phyloP scores from a whole-genome alignment of 2,329 filamentous ascomycete genomes.

The Verticillium zaregamsianum region DNA sequence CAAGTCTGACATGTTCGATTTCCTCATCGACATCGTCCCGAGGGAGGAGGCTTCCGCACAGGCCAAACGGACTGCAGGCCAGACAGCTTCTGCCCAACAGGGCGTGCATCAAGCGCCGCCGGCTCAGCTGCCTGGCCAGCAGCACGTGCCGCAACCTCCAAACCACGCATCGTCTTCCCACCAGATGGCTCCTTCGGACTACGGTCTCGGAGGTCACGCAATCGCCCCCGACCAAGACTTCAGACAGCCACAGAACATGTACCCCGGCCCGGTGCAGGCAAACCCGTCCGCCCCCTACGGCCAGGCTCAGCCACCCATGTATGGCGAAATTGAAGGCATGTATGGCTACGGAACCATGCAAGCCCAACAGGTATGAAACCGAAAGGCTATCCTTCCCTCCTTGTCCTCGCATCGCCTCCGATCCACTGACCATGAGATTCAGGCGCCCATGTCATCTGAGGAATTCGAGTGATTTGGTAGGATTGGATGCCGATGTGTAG shows the following conservation, averaged over 20 bases:
- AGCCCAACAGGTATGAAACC: slow-evolving; percentile 69
- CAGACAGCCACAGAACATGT: slow-evolving; percentile 75
- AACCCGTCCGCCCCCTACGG: slow-evolving; percentile 70
- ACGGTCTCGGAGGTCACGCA: slow-evolving; percentile 57
- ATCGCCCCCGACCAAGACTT: slow-evolving; percentile 73
- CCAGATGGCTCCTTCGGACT: slow-evolving; percentile 56
- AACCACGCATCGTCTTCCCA: slow-evolving; percentile 51
- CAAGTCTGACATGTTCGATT: slow-evolving; percentile 99
- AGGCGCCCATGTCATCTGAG: slow-evolving; percentile 41
- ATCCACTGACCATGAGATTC: not conserved
- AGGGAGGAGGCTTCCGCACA: slow-evolving; percentile 87
- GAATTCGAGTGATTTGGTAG: slow-evolving; percentile 34
- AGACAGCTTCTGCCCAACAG: slow-evolving; percentile 37
- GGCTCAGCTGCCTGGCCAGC: slow-evolving; percentile 50
- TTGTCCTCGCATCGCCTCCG: slow-evolving; percentile 1
- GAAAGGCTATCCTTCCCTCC: not conserved
- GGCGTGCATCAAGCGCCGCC: slow-evolving; percentile 21
- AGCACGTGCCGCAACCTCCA: slow-evolving; percentile 49
- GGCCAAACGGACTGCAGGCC: slow-evolving; percentile 67
- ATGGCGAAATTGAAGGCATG: slow-evolving; percentile 76
- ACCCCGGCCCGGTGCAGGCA: slow-evolving; percentile 71
- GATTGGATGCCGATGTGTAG: not conserved
- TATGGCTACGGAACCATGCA: slow-evolving; percentile 80
- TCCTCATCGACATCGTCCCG: slow-evolving; percentile 97
- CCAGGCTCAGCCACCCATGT: slow-evolving; percentile 76